Conservation (phyloP, 1,139 yeast genomes). For the Lodderomyces elongisporus region DNA sequence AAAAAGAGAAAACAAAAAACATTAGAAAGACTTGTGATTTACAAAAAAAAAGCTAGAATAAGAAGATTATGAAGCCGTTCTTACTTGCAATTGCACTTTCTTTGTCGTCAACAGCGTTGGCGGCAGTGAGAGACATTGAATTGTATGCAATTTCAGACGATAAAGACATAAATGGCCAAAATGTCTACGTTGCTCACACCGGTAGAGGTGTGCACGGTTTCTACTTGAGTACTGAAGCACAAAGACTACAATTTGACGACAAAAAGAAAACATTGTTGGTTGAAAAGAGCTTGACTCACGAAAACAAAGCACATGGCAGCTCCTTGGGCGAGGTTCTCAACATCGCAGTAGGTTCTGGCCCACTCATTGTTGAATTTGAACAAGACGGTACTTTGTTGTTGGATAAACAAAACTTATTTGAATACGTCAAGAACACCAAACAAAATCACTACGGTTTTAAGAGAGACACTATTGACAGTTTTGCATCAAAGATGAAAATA, state of each 20-base stretch:
- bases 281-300: conserved; percentile 3
- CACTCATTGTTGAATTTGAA: conserved; percentile 14
- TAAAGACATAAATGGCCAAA: conserved; percentile 21
- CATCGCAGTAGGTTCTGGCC: conserved; percentile 15
- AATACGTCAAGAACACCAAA: too few species aligned
- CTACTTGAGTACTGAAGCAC: conserved; percentile 22
- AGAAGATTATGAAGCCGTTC: conserved; percentile 21
- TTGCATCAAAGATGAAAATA: too few species aligned
- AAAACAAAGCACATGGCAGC: conserved; percentile 8
- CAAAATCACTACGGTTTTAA: too few species aligned
- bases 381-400: conserved; percentile 22
- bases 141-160: conserved; percentile 21
- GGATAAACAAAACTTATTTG: too few species aligned
- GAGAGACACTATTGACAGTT: too few species aligned
- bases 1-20: too few species aligned
- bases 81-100: conserved; percentile 14
- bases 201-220: conserved; percentile 54
- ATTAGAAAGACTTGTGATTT: too few species aligned
- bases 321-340: conserved; percentile 9
- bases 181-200: conserved; percentile 37
- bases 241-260: conserved; percentile 46
- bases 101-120: conserved; percentile 19
- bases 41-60: too few species aligned
- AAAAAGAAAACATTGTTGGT: conserved; percentile 43
- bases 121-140: conserved; percentile 16